Evolutionary conservation across 768 basidiomycete species (phyloP), one percentile per base, ranked within the genome.

Genomic region (Melanogaster broomeanus): DNA sequence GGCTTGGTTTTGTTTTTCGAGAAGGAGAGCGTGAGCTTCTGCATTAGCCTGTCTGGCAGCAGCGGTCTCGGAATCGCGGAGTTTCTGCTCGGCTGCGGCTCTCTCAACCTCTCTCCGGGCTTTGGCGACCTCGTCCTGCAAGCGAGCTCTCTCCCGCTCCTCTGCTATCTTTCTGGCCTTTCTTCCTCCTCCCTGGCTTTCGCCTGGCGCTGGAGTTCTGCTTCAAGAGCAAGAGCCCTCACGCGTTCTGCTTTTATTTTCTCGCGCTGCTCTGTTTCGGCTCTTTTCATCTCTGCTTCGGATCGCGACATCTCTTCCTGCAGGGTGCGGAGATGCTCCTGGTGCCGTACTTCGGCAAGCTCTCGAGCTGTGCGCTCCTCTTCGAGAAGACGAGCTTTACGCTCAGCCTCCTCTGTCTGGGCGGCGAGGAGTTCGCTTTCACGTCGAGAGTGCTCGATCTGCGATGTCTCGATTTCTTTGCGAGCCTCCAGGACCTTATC

Each of bases 341-440:
- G 64, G 47, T 70, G 66, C 16, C 34, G 60, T 9, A 57, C 61
- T 42, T 70, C 68, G 15, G 64, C 62, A 8, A 59, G 59, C 24
- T 61, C 54, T 27, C 69, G 52, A 18, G 55, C 55, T 22, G 55
- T 63, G 34, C 69, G 69, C 37, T 71, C 67, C 48, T 69, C 69
- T 46, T 69, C 67, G 2, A 69, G 58, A 11, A 52, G 57, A 22
- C 57, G 67, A 22, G 62, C 61, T 43, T 61, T 69, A 30, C 52
- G 62, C 6, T 65, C 62, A 18, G 69, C 69, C 18, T 63, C 67
- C 25, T 62, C 61, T 13, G 59, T 55, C 4, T 67, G 61, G 11
- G 37, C 52, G 2, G 59, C 44, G 28, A 69, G 49, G 22, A 69
- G 63, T 45, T 69, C 67, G 5, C 42, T 49, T 49, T 69, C 62